Base-by-base conservation (phyloP, 495 filamentous ascomycete species). In the Aspergillus nanangensis region DNA sequence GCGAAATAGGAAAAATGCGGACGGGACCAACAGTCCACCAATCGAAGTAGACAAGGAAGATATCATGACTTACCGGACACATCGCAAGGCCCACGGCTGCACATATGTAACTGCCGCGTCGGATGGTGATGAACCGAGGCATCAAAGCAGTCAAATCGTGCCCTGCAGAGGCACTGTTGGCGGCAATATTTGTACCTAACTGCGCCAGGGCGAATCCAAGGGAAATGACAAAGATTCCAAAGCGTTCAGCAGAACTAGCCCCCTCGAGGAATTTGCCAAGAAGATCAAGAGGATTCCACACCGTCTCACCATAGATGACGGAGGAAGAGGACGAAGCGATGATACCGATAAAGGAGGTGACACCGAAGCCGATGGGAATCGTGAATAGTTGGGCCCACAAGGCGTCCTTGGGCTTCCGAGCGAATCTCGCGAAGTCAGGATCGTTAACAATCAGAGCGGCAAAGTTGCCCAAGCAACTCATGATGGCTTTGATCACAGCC, bases 281-380 rank as follows among this genome's bases (percentile, higher is more conserved):
- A 0, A 96, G 75, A 10, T 80, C 74, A 2, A 96, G 79, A 0
- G 91, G 91, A 53, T 90, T 89, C 91, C 91, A 96, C 53, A 95
- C 88, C 3, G 86, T 71, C 1, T 85, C 67, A 15, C 77, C 75
- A 52, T 84, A 91, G 55, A 95, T 89, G 45, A 93, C 79, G 0
- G 77, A 70, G 2, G 89, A 90, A 5, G 86, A 88, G 0, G 91
- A 96, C 2, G 88, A 91, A 21, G 92, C 90, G 49, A 96, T 87
- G 57, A 96, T 95, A 45, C 91, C 90, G 55, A 96, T 91, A 63
- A 96, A 90, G 7, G 86, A 92, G 13, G 91, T 95, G 38, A 95
- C 60, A 3, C 86, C 91, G 51, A 96, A 96, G 17, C 87, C 86
- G 44, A 84, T 63, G 4, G 90, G 91, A 48, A 96, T 95, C 4